These are phyloP conservation scores for Boletus sensibilis DNA, from an alignment of 768 basidiomycete genomes.

Conservation along the genomic window DNA sequence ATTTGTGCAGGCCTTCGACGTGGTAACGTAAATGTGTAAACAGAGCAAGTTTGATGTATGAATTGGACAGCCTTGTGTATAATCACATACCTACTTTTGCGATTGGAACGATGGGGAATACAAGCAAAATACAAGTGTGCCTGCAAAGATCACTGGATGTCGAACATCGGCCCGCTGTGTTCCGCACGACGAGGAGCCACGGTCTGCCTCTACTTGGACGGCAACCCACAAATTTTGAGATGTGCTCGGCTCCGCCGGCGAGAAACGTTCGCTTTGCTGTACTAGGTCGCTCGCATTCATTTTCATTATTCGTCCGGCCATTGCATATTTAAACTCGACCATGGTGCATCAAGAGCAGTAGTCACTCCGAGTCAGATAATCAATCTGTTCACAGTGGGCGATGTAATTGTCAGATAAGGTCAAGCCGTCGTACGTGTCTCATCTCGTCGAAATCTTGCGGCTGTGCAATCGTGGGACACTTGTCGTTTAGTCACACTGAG, in stretches of 20 bases:
- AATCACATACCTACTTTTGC: not conserved
- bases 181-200: not conserved
- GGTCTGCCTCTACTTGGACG: not conserved
- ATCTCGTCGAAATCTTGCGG: conserved; percentile 6
- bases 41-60: not conserved
- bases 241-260: not conserved
- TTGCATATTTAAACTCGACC: not conserved
- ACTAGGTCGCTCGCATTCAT: not conserved
- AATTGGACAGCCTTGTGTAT: not conserved
- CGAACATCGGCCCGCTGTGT: not conserved
- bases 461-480: conserved; percentile 18
- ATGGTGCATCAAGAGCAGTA: too few species aligned
- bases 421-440: too few species aligned
- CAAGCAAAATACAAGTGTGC: not conserved
- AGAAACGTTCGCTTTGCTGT: not conserved
- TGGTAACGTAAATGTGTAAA: conserved; percentile 7
- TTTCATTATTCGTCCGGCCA: not conserved
- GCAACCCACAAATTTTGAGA: not conserved
- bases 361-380: too few species aligned
- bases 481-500: not conserved
- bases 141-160: not conserved
- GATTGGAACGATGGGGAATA: not conserved
- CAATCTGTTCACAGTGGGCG: too few species aligned
- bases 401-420: too few species aligned
- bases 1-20: conserved; percentile 10